A percentile compares a stretch with the other conserved stretches of the same genome.
These are phyloP conservation scores for Colletotrichum tamarilloi DNA, from an alignment of 2,329 filamentous ascomycete species.

Conservation along the genomic window DNA sequence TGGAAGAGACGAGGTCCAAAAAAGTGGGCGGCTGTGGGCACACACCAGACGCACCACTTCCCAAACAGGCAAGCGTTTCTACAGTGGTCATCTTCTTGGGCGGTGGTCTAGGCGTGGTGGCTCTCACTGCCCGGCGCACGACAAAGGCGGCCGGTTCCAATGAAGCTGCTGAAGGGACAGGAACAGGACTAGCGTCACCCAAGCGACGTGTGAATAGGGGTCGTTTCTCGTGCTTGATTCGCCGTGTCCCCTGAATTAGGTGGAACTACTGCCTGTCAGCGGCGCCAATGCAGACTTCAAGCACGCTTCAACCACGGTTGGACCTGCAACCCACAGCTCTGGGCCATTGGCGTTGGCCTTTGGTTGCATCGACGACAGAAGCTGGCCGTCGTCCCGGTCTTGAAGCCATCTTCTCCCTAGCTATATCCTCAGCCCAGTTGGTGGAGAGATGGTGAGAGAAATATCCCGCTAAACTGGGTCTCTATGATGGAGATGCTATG, in stretches of 20 bases:
- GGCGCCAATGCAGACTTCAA: conserved; percentile 18
- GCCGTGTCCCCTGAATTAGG: conserved; percentile 9
- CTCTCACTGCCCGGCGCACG: neutral
- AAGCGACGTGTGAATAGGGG: conserved; percentile 15
- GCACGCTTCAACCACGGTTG: neutral
- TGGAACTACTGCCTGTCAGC: conserved; percentile 7
- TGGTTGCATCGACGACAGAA: neutral
- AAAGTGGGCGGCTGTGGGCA: conserved; percentile 5
- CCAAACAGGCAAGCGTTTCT: conserved; percentile 13
- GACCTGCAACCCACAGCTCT: neutral
- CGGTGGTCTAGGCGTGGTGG: neutral
- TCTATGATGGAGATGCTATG: neutral
- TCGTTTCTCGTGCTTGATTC: neutral
- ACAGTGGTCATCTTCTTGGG: neutral
- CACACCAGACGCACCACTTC: neutral
- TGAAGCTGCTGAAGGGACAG: conserved; percentile 5
- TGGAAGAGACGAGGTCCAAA: neutral
- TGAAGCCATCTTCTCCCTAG: neutral
- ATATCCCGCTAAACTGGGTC: neutral
- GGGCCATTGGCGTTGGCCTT: neutral
- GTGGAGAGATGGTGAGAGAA: conserved; percentile 8
- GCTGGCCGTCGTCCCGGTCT: conserved; percentile 2
- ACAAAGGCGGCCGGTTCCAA: neutral
- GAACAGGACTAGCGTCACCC: conserved; percentile 24
- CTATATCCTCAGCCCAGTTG: conserved; percentile 12